Conservation (phyloP, 2,329 filamentous ascomycete species). For the Aspergillus niger region DNA sequence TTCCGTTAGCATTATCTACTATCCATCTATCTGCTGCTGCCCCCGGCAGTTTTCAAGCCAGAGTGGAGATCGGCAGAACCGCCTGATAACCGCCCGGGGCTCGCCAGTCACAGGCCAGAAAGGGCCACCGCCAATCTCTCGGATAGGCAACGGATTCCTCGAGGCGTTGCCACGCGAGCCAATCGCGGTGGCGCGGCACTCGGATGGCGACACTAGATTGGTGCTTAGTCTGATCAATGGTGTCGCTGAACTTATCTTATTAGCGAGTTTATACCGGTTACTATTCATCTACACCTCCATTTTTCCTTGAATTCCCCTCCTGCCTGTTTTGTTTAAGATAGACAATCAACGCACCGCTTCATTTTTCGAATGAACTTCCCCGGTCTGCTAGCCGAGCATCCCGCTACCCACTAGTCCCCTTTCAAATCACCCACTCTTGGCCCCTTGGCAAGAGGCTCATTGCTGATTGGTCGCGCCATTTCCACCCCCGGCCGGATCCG, state of each 20-base stretch:
- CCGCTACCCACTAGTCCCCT: slow-evolving; percentile 8
- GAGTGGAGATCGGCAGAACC: not conserved
- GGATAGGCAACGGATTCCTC: not conserved
- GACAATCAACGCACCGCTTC: not conserved
- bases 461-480: slow-evolving; percentile 2
- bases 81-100: not conserved
- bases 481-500: slow-evolving; percentile 14
- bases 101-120: not conserved
- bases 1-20: no score
- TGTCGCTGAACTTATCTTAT: not conserved
- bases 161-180: slow-evolving; percentile 7
- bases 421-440: slow-evolving; percentile 13
- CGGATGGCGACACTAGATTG: not conserved
- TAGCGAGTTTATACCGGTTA: no score
- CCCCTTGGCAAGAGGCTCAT: slow-evolving; percentile 2
- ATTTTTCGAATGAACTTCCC: not conserved
- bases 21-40: no score
- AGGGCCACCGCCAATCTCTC: not conserved
- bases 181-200: not conserved
- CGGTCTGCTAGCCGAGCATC: slow-evolving; percentile 1
- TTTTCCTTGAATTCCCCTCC: no score
- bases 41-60: no score
- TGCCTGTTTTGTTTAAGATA: not conserved
- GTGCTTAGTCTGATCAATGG: not conserved
- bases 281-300: not conserved